phyloP scores from a whole-genome alignment of 768 basidiomycete genomes.

The Trametes villosa region DNA sequence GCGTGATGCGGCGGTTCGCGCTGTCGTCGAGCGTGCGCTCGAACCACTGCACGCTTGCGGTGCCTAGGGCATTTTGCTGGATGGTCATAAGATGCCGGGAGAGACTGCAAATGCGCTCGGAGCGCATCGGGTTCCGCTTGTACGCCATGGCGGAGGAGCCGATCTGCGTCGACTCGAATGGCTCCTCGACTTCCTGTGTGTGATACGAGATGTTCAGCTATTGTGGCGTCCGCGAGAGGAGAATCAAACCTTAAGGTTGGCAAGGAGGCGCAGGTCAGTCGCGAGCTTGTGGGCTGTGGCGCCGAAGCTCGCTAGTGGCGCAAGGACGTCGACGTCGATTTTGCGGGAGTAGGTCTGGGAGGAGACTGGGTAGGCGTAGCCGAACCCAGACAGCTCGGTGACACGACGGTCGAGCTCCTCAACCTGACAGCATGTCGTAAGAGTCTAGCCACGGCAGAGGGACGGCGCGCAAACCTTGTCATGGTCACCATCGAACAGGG shows the following conservation, averaged over 20 bases:
- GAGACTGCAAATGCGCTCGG: slow-evolving; percentile 94
- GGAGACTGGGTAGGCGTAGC: slow-evolving; percentile 95
- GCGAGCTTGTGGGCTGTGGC: slow-evolving; percentile 98
- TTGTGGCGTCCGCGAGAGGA: not conserved
- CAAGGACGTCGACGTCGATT: slow-evolving; percentile 92
- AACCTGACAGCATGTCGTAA: slow-evolving; percentile 53
- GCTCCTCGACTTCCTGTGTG: slow-evolving; percentile 95
- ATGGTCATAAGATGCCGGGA: slow-evolving; percentile 95
- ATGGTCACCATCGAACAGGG: slow-evolving; percentile 94
- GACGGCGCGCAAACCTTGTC: slow-evolving; percentile 63
- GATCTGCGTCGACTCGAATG: slow-evolving; percentile 98
- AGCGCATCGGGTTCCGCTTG: slow-evolving; percentile 99
- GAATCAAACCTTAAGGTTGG: slow-evolving; percentile 85
- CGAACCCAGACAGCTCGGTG: slow-evolving; percentile 89
- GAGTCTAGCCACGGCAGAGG: not conserved
- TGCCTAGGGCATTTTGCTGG: slow-evolving; percentile 97
- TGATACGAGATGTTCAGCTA: not conserved
- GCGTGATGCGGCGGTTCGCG: slow-evolving; percentile 94
- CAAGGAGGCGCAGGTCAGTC: slow-evolving; percentile 91
- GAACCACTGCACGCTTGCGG: slow-evolving; percentile 96
- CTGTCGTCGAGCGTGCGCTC: slow-evolving; percentile 98
- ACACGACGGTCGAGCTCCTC: slow-evolving; percentile 88
- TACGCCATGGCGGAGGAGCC: slow-evolving; percentile 98
- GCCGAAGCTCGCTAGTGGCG: slow-evolving; percentile 87
- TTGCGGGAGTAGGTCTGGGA: slow-evolving; percentile 99